phyloP scores from a whole-genome alignment of 805 yeast species.

The Yarrowia sp. region DNA sequence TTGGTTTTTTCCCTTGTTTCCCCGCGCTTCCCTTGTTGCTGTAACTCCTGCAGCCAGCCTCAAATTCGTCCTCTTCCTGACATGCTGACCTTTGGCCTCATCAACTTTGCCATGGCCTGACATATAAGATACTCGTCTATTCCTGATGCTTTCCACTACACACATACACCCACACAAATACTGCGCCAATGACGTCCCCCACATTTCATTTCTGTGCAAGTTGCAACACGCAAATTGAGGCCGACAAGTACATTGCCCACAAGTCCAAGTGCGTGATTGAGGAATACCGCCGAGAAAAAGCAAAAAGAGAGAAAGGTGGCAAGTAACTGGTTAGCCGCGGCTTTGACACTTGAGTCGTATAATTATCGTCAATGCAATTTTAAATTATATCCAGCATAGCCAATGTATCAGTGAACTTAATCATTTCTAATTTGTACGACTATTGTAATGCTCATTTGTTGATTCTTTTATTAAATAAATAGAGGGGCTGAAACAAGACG shows the following conservation, averaged over 20 bases:
- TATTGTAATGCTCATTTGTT: no score
- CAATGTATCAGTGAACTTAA: no score
- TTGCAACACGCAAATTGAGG: neutral
- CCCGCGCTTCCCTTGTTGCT: no score
- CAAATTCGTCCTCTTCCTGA: neutral
- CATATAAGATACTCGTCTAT: neutral
- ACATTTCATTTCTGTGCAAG: neutral
- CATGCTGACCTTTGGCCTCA: neutral
- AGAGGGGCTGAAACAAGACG: neutral
- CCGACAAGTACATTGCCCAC: neutral
- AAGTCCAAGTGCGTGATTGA: slow-evolving; percentile 4
- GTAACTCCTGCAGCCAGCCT: neutral
- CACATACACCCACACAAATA: neutral
- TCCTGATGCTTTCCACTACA: neutral
- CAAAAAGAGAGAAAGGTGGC: neutral
- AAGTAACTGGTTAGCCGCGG: no score
- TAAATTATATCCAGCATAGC: no score
- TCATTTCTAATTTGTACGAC: no score
- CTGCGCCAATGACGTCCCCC: neutral
- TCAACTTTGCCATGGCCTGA: neutral
- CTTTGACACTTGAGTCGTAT: neutral
- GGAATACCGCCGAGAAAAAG: neutral
- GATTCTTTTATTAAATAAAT: no score
- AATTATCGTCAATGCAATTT: no score
- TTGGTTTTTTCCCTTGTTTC: no score